Conservation (phyloP, 805 yeast species). For the Metschnikowia peoriensis region DNA sequence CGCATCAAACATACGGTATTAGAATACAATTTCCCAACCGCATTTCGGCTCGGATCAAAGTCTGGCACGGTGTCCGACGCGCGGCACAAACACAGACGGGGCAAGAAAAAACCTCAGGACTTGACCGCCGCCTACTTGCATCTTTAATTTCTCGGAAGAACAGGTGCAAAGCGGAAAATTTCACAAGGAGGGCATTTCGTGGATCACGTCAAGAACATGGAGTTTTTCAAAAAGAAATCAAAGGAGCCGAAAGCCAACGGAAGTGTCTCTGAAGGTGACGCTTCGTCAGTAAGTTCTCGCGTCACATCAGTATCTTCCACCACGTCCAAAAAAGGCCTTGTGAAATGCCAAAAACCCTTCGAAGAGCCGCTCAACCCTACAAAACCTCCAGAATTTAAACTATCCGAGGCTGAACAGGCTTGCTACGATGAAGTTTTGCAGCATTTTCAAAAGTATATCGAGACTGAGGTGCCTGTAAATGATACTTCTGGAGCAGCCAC, state of each 20-base stretch:
- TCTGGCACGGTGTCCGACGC: slow-evolving; percentile 1
- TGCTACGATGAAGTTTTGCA: slow-evolving; percentile 30
- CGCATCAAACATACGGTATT: too few species aligned
- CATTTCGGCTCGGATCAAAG: background rate
- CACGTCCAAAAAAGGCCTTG: slow-evolving; percentile 21
- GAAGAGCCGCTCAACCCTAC: slow-evolving; percentile 38
- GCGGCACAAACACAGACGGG: slow-evolving; percentile 7
- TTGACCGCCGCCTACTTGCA: background rate
- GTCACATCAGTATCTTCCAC: slow-evolving; percentile 13
- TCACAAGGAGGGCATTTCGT: background rate
- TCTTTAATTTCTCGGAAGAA: background rate
- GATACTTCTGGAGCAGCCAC: slow-evolving; percentile 24
- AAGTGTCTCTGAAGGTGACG: slow-evolving; percentile 14
- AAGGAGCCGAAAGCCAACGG: slow-evolving; percentile 7
- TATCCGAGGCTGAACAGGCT: slow-evolving; percentile 29
- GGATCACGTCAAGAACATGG: slow-evolving; percentile 5
- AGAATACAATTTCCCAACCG: too few species aligned
- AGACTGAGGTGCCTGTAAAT: slow-evolving; percentile 28
- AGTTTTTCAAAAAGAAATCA: slow-evolving; percentile 12
- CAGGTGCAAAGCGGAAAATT: background rate
- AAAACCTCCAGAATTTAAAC: slow-evolving; percentile 28
- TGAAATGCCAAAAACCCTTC: slow-evolving; percentile 40
- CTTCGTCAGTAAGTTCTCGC: slow-evolving; percentile 16
- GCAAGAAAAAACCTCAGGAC: background rate
- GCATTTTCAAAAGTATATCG: slow-evolving; percentile 29